Base-by-base conservation (phyloP, 2,329 filamentous ascomycete genomes). In the Acrocalymma vagum region DNA sequence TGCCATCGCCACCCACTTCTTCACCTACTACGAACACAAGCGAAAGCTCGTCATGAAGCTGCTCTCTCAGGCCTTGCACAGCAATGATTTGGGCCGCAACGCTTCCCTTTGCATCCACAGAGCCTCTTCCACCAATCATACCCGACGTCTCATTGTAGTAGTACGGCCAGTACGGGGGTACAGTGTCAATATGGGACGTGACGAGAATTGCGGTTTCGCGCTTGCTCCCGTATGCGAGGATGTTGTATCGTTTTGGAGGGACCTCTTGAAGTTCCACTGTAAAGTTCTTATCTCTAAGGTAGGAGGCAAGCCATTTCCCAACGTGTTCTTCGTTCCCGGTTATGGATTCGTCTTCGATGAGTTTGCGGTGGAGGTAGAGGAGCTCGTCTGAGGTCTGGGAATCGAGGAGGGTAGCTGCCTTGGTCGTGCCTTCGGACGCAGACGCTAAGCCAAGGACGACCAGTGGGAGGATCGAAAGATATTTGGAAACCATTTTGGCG, bases 181-280 rank as follows among this genome's bases (percentile, higher is more conserved):
- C 83, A 3, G 81, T 84, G 59, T 96, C 92, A 58, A 95, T 93
- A 66, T 96, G 91, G 41, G 86, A 91, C 1, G 85, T 85, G 2
- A 92, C 70, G n/a, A 90, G 73, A 9, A 89, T 74, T 22, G 78
- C 78, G 2, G 84, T 80, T 8, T 78, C 72, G 24, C 78, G 74
- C 11, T 71, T 68, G 30, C 70, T 65, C 2, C 75, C 70, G 45
- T 81, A 90, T 2, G 91, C 91, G 26, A 92, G 75, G 32, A 96
- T 77, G 60, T 96, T 96, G 75, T 86, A 91, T 27, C 87, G 79
- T 21, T 70, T 64, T 25, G 72, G 51, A 38, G 72, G 67, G 36
- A 73, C 64, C 63, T 75, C 62, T 57, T 87, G 84, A 42, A 77
- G 79, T 54, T 86, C 78, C 21, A 87, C 83, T 0, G 76, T 82